A percentile compares a stretch with the other conserved stretches of the same genome.
phyloP scores from a whole-genome alignment of 2,329 filamentous ascomycete species.

The Aureobasidium subglaciale region DNA sequence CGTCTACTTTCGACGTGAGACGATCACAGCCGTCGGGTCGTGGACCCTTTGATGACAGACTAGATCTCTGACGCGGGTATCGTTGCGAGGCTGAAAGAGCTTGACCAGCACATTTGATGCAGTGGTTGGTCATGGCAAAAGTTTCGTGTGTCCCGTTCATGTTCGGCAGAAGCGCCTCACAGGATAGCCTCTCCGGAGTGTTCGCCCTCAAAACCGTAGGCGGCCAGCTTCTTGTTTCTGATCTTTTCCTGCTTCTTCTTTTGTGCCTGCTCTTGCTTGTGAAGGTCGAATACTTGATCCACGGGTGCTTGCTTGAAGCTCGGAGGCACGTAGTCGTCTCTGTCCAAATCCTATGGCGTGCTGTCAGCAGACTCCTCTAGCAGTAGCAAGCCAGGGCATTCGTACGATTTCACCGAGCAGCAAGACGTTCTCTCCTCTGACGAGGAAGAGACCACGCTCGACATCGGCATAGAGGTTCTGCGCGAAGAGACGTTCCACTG shows the following conservation, averaged over 20 bases:
- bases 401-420: conserved; percentile 79
- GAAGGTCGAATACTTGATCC: conserved; percentile 63
- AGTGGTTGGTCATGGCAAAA: neutral
- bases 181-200: conserved; percentile 68
- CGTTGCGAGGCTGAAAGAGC: neutral
- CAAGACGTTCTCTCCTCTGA: conserved; percentile 94
- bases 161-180: conserved; percentile 33
- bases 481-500: conserved; percentile 79
- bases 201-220: conserved; percentile 82
- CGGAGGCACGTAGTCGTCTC: conserved; percentile 76
- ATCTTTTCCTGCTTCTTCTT: conserved; percentile 69
- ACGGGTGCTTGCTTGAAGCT: conserved; percentile 61
- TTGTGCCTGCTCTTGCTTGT: conserved; percentile 61
- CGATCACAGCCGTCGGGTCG: neutral
- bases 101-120: neutral
- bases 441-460: conserved; percentile 77
- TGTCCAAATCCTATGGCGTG: conserved; percentile 70
- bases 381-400: neutral
- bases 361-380: neutral
- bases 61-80: neutral
- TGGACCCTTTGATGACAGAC: neutral
- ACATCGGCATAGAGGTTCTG: conserved; percentile 74
- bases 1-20: too few species aligned
- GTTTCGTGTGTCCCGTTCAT: neutral
- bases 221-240: conserved; percentile 62